Base-by-base conservation (phyloP, 495 filamentous ascomycete species). In the Penicillium verhagenii region DNA sequence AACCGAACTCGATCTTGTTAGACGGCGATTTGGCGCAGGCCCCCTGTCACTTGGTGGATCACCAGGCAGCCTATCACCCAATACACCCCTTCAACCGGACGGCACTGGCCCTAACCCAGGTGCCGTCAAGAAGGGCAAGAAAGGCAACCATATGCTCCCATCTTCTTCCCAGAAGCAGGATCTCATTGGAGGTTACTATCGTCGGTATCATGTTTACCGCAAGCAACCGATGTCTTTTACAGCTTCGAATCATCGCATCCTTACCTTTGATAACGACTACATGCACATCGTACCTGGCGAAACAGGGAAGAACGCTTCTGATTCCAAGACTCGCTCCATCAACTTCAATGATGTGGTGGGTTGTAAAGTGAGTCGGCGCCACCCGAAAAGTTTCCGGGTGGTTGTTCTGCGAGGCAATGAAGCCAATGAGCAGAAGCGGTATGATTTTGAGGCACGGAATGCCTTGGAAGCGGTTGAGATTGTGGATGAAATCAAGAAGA, bases 181-280 rank as follows among this genome's bases (percentile, higher is more conserved):
- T 52, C 80, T 90, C 54, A 80, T 91, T 11, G 81, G 78, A 16
- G 78, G 83, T 19, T 86, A 83, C 59, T 89, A 91, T 63, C 87
- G 88, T 61, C 93, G 91, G 60, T 98, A 92, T 68, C 87, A 85
- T 25, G 95, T 98, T 16, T 90, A 87, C 73, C 86, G 95, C 59
- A 96, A 96, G 67, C 92, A 96, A 64, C 86, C 90, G 18, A 96
- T 97, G 90, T 86, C 91, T 24, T 91, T 98, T 67, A 86, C 94
- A 31, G 85, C 90, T 4, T 85, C 90, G 47, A 89, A 90, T 57
- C 85, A 92, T 64, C 85, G 89, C 35, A 83, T 95, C 13, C 77
- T 98, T 23, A 87, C 89, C 6, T 91, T 98, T 57, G 94, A 97
- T 65, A 91, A 91, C 42, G 94, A 98, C 66, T 96, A 96, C 61